Evolutionary conservation across 129 eudicot genomes (phyloP).

Genomic region (Artemisia annua): DNA sequence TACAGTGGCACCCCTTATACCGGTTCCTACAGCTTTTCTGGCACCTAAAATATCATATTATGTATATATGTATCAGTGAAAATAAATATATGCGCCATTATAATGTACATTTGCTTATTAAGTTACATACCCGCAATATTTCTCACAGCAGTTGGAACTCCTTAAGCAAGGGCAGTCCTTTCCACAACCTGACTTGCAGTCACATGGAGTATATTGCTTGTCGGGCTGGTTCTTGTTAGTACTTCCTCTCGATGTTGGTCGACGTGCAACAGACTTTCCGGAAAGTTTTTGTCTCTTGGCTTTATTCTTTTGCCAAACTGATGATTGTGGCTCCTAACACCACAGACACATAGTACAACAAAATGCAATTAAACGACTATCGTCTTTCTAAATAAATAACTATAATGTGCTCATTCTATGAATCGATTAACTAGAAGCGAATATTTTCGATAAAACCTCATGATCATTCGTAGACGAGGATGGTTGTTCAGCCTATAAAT

Average conservation of each 20-base stretch:
- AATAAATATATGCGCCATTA: too few relatives aligned
- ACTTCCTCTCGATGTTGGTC: constrained; percentile 57
- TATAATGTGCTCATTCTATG: too few relatives aligned
- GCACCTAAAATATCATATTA: constrained; percentile 47
- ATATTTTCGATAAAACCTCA: too few relatives aligned
- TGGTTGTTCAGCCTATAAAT: constrained; percentile 57
- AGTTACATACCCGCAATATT: constrained; percentile 74
- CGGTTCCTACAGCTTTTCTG: constrained; percentile 76
- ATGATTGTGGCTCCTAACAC: constrained; percentile 8
- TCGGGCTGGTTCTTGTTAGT: constrained; percentile 48
- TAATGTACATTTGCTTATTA: neutral
- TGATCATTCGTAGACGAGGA: neutral
- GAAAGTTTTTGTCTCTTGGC: constrained; percentile 47
- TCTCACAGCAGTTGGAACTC: constrained; percentile 72
- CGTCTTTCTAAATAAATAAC: too few relatives aligned
- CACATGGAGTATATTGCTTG: constrained; percentile 73
- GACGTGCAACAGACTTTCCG: constrained; percentile 68
- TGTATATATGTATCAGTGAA: neutral
- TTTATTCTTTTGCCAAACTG: constrained; percentile 58
- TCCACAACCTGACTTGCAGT: constrained; percentile 65
- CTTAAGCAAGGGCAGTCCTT: constrained; percentile 69
- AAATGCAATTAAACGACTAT: too few relatives aligned
- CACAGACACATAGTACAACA: too few relatives aligned
- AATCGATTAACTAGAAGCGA: too few relatives aligned
- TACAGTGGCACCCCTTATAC: constrained; percentile 90